phyloP scores from a whole-genome alignment of 2,329 filamentous ascomycete genomes.

The Sclerotinia minor region DNA sequence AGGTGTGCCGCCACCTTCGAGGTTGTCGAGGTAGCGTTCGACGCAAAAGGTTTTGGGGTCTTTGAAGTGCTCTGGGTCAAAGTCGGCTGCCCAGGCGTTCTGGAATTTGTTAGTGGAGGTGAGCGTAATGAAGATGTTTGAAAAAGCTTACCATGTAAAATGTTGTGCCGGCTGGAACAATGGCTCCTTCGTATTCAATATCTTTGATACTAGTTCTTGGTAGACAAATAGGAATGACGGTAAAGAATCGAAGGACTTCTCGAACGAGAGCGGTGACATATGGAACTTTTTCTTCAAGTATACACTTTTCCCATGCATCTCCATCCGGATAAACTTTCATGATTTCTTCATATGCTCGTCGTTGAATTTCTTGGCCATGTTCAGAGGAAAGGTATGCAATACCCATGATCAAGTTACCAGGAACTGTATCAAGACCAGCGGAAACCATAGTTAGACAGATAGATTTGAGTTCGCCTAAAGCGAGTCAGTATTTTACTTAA shows the following conservation, averaged over 20 bases:
- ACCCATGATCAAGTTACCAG: conserved; percentile 76
- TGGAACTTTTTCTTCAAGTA: conserved; percentile 71
- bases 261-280: conserved; percentile 79
- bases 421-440: conserved; percentile 78
- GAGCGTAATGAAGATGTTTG: too few species aligned
- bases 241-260: conserved; percentile 76
- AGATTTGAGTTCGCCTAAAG: conserved; percentile 69
- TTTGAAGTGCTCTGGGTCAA: conserved; percentile 68
- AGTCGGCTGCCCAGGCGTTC: conserved; percentile 75
- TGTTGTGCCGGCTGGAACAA: conserved; percentile 72
- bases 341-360: conserved; percentile 69
- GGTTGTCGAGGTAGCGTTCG: conserved; percentile 64
- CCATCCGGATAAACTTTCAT: conserved; percentile 68
- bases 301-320: conserved; percentile 74
- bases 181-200: conserved; percentile 65
- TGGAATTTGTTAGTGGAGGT: conserved; percentile 38
- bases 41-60: conserved; percentile 63
- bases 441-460: conserved; percentile 83
- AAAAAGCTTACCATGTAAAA: conserved; percentile 47
- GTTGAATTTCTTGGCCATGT: conserved; percentile 69
- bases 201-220: conserved; percentile 72
- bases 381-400: conserved; percentile 71
- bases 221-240: conserved; percentile 76
- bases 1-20: conserved; percentile 53
- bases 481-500: conserved; percentile 46